Percentiles rank a stretch among this genome's conserved stretches.
Evolutionary conservation across 2,329 filamentous ascomycete species (phyloP).

Genomic region (Graphium sp.): DNA sequence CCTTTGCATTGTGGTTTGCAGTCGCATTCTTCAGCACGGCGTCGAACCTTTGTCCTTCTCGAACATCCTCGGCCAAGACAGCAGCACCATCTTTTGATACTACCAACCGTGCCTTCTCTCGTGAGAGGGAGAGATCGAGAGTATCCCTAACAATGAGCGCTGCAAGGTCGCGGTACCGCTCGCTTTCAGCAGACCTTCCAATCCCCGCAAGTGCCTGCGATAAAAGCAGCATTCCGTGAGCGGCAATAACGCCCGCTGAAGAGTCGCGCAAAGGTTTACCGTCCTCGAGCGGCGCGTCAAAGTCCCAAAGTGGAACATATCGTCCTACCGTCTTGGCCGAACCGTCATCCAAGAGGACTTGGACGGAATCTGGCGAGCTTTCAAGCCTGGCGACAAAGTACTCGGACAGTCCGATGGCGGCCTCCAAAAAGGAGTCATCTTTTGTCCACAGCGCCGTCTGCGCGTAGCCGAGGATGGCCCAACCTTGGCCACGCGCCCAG

Average conservation of each 20-base stretch:
- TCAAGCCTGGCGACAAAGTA: slow-evolving; percentile 28
- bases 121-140: slow-evolving; percentile 11
- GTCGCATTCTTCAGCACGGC: slow-evolving; percentile 12
- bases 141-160: slow-evolving; percentile 14
- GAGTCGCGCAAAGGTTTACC: slow-evolving; percentile 15
- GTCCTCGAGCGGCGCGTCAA: slow-evolving; percentile 24
- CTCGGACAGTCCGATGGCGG: slow-evolving; percentile 25
- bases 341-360: slow-evolving; percentile 9
- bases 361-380: slow-evolving; percentile 13
- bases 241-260: slow-evolving; percentile 20
- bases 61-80: slow-evolving; percentile 3
- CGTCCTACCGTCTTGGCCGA: slow-evolving; percentile 13
- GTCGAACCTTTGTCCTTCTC: slow-evolving; percentile 1
- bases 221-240: slow-evolving; percentile 22
- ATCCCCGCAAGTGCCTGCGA: slow-evolving; percentile 14
- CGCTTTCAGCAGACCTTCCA: slow-evolving; percentile 6
- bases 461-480: slow-evolving; percentile 30
- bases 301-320: slow-evolving; percentile 22
- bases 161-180: slow-evolving; percentile 11
- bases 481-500: slow-evolving; percentile 34
- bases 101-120: slow-evolving; percentile 8
- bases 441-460: slow-evolving; percentile 31
- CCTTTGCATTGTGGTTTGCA: slow-evolving; percentile 15
- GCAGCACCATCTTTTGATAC: background rate
- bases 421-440: slow-evolving; percentile 21